phyloP scores from a whole-genome alignment of 1,284 basidiomycete species.

The Boletus semigastroideus region DNA sequence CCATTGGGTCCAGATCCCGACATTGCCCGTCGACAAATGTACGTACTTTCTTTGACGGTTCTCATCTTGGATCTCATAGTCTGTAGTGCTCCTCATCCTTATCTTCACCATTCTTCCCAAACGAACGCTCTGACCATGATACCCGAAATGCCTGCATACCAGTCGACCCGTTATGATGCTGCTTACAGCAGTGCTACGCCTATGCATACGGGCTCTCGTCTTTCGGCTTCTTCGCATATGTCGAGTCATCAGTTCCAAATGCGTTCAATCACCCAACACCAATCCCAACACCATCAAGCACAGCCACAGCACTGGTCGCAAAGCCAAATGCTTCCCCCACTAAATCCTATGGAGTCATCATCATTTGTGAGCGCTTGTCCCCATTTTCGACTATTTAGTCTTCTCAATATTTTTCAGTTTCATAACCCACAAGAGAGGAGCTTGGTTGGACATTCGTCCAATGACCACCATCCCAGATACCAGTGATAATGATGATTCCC shows the following conservation, averaged over 20 bases:
- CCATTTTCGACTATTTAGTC: not conserved
- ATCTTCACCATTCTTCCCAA: conserved; percentile 40
- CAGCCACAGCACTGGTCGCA: conserved; percentile 46
- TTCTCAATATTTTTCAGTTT: conserved; percentile 34
- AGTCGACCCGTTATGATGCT: conserved; percentile 49
- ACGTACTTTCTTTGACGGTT: conserved; percentile 23
- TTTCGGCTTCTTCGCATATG: conserved; percentile 40
- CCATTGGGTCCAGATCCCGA: conserved; percentile 44
- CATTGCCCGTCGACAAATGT: conserved; percentile 49
- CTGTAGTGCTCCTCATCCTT: conserved; percentile 31
- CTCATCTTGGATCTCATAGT: conserved; percentile 16
- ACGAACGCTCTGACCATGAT: conserved; percentile 52
- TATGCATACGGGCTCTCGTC: conserved; percentile 28
- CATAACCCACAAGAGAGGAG: conserved; percentile 47
- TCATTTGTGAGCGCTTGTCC: conserved; percentile 51
- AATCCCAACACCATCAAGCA: conserved; percentile 35
- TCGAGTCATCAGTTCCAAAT: conserved; percentile 40
- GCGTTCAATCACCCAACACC: conserved; percentile 41
- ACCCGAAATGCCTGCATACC: conserved; percentile 56
- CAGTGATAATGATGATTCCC: conserved; percentile 40
- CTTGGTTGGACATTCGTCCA: conserved; percentile 49
- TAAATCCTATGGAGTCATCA: conserved; percentile 57
- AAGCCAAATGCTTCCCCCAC: conserved; percentile 35
- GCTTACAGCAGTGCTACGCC: conserved; percentile 32
- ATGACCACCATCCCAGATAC: conserved; percentile 50